Percentiles rank a stretch among this genome's conserved stretches.
Evolutionary conservation across 805 yeast species (phyloP).

Genomic region (Jamesozyma gamospora): DNA sequence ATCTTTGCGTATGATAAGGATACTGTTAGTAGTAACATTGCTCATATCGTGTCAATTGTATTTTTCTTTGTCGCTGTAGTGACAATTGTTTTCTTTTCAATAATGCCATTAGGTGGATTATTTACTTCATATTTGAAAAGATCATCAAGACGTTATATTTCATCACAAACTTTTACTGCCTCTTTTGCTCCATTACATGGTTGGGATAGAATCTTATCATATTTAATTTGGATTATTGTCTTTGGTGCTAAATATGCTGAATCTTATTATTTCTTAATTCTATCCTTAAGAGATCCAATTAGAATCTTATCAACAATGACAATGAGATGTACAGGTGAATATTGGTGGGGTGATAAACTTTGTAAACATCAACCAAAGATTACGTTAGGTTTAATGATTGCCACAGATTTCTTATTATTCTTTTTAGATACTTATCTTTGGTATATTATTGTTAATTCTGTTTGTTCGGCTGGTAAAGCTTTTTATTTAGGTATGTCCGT

Average conservation of each 20-base stretch:
- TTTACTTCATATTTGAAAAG: slow-evolving; percentile 90
- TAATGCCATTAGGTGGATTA: slow-evolving; percentile 94
- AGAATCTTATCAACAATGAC: slow-evolving; percentile 73
- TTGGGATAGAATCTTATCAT: slow-evolving; percentile 90
- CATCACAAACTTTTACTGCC: slow-evolving; percentile 94
- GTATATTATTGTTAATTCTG: slow-evolving; percentile 92
- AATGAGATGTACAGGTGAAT: slow-evolving; percentile 94
- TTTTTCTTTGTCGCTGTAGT: slow-evolving; percentile 81
- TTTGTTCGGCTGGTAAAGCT: slow-evolving; percentile 92
- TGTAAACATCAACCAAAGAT: slow-evolving; percentile 83
- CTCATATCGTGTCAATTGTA: slow-evolving; percentile 69
- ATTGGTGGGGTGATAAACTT: slow-evolving; percentile 63
- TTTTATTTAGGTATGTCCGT: slow-evolving; percentile 98
- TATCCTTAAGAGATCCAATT: slow-evolving; percentile 89
- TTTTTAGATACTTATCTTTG: slow-evolving; percentile 98
- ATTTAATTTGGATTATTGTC: slow-evolving; percentile 77
- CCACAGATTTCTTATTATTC: slow-evolving; percentile 87
- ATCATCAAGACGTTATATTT: slow-evolving; percentile 75
- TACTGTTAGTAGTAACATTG: slow-evolving; percentile 54
- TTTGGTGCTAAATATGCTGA: slow-evolving; percentile 82
- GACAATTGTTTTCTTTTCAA: slow-evolving; percentile 73
- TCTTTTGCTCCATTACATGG: slow-evolving; percentile 73
- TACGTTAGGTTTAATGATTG: slow-evolving; percentile 84
- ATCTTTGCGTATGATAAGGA: slow-evolving; percentile 72
- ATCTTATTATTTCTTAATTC: slow-evolving; percentile 84